Base-by-base conservation (phyloP, 148 eudicot species). In the Fagopyrum esculentum region DNA sequence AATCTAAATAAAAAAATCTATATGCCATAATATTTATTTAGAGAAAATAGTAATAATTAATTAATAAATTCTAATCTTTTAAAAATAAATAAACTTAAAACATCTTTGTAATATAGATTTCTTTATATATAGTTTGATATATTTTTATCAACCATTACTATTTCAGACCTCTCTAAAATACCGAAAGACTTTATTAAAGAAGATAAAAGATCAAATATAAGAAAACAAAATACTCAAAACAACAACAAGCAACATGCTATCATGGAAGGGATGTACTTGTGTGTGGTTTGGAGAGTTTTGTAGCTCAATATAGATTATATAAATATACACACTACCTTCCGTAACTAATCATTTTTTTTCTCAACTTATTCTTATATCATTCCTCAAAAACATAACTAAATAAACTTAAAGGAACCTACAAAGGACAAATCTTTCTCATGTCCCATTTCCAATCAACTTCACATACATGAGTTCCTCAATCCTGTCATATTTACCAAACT, bases 401-500 rank as follows among this genome's bases (percentile, higher is more conserved):
- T 30, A 4, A 12, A 4, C 12, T 29, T 12, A 12, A 4, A 17
- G 70, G 70, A 17, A 5, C 46, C 70, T 64, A 0, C 46, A 64
- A 64, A 15, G 70, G 40, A 64, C 46, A 64, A 64, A 64, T 64
- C 70, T 64, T 40, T 64, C 70, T 17, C 46, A 64, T 64, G 70
- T 64, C 9, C 45, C 70, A 64, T 64, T 64, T 35, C 46, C 70
- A 64, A 64, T 4, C 70, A 64, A 40, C 69, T 63, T 64, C 1
- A 40, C 69, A 12, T 45, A 64, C 70, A 64, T n/a, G 16, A 22
- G 17, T 56, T 17, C 61, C 17, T 17, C 70, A 30, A 17, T 1
- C 26, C 40, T 40, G 13, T 30, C 35, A 3, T 63, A 44, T 55
- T 0, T 4, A 63, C 69, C 69, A 44, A 63, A 22, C 60, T n/a